Base-by-base conservation (phyloP, 2,329 filamentous ascomycete genomes). In the Alternaria dauci region DNA sequence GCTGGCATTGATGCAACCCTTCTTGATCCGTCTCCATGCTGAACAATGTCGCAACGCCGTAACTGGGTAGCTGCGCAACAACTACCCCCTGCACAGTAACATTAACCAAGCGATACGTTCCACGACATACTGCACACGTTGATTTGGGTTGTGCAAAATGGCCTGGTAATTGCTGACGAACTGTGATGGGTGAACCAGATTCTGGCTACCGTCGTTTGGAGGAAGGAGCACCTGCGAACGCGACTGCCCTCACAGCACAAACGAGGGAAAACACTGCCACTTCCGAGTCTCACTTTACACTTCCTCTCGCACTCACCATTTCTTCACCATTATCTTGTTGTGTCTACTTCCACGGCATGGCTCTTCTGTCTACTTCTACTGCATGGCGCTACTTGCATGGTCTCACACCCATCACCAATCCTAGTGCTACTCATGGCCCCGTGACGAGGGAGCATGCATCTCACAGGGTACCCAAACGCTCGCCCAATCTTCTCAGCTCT, bases 161-260 rank as follows among this genome's bases (percentile, higher is more conserved):
- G 16, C 6, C 41, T 36, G 38, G 36, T 25, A 32, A 34, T 44
- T 23, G 41, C 39, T 39, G 47, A 57, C 30, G 26, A 23, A 44
- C 52, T 14, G 34, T 16, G 75, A 59, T 81, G 80, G 11, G 20
- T 72, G 81, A 18, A 76, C 81, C 62, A 82, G 38, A 55, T 8
- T 38, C 18, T 39, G 28, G 56, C 51, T 55, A 26, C 56, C 51
- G n/a, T n/a, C 39, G 38, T 30, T 47, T 26, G 28, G 25, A 16
- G 18, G 56, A 26, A 55, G 20, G 55, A 34, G 51, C 43, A 30
- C 26, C 8, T n/a, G 38, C 47, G 32, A 9, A 52, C 47, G 52
- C 52, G 42, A 55, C 52, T 55, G 8, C 52, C 52, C 38, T 47
- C 52, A 55, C 52, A 8, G 30, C 39, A 32, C 41, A 34, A 44